phyloP scores from a whole-genome alignment of 1,139 yeast species.

The Saccharomycopsis phalli region DNA sequence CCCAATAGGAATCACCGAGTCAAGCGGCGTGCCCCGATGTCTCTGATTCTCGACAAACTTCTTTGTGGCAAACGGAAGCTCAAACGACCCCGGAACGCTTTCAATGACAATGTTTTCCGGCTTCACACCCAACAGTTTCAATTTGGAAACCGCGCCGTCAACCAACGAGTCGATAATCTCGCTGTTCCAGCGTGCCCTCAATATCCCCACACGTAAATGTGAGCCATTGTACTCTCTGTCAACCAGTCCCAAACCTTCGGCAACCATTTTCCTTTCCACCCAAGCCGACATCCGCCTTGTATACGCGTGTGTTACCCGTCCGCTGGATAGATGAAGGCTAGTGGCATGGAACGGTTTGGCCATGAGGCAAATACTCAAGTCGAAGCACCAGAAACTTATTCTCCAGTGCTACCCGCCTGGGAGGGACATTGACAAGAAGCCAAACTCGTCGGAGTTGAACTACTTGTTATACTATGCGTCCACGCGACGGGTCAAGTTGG shows the following conservation, averaged over 20 bases:
- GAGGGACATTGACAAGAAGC: constrained; percentile 72
- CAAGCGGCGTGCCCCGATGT: constrained; percentile 44
- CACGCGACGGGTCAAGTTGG: constrained; percentile 78
- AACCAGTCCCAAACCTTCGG: constrained; percentile 67
- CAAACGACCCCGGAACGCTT: constrained; percentile 91
- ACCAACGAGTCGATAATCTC: constrained; percentile 72
- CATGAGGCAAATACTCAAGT: constrained; percentile 16
- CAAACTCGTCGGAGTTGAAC: constrained; percentile 85
- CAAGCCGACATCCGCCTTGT: not conserved
- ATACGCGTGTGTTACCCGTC: not conserved
- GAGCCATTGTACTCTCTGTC: constrained; percentile 68
- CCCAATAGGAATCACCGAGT: constrained; percentile 90
- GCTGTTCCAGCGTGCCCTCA: constrained; percentile 93
- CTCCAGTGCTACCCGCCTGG: constrained; percentile 93
- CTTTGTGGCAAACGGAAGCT: constrained; percentile 73
- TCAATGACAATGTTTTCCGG: constrained; percentile 71
- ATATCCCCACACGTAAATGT: constrained; percentile 64
- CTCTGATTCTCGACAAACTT: constrained; percentile 40
- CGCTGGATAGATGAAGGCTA: not conserved
- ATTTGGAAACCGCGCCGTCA: constrained; percentile 58
- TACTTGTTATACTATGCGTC: constrained; percentile 88
- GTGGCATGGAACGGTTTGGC: not conserved
- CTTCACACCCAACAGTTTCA: constrained; percentile 58
- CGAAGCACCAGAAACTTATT: constrained; percentile 85
- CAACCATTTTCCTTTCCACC: constrained; percentile 43